Conservation (phyloP, 495 filamentous ascomycete genomes). For the Neurospora sp. region DNA sequence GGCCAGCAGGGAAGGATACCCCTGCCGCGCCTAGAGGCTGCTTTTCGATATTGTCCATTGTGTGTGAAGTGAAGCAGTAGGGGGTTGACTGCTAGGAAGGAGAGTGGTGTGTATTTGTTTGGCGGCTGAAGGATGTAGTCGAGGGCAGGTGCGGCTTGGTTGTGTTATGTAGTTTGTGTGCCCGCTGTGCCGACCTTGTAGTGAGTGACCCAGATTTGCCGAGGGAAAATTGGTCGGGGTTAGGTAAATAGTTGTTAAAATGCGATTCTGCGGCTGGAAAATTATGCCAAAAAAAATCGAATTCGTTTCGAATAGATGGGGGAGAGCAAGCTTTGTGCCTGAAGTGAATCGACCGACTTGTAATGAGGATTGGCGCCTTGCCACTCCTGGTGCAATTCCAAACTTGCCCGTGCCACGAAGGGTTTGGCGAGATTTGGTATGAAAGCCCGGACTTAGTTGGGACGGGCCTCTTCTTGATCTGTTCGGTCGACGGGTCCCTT, state of each 20-base stretch:
- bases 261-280: not conserved
- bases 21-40: not conserved
- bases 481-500: not conserved
- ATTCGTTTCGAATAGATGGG: not conserved
- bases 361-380: constrained; percentile 3
- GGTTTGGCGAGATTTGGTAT: constrained; percentile 14
- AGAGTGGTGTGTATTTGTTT: not conserved
- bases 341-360: not conserved
- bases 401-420: constrained; percentile 6
- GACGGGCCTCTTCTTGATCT: constrained; percentile 4
- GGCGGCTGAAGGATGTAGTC: not conserved
- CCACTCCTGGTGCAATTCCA: constrained; percentile 4
- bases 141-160: not conserved
- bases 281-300: not conserved
- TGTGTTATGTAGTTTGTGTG: not conserved
- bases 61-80: not conserved
- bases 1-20: constrained; percentile 24
- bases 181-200: not conserved
- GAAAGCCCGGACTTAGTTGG: constrained; percentile 1
- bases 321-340: not conserved
- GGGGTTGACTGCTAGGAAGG: not conserved
- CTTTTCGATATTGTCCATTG: constrained; percentile 5
- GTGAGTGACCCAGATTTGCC: not conserved
- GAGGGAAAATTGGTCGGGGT: not conserved
- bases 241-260: not conserved